Base-by-base conservation (phyloP, 306 rosid genomes). In the Oemleria cerasiformis region DNA sequence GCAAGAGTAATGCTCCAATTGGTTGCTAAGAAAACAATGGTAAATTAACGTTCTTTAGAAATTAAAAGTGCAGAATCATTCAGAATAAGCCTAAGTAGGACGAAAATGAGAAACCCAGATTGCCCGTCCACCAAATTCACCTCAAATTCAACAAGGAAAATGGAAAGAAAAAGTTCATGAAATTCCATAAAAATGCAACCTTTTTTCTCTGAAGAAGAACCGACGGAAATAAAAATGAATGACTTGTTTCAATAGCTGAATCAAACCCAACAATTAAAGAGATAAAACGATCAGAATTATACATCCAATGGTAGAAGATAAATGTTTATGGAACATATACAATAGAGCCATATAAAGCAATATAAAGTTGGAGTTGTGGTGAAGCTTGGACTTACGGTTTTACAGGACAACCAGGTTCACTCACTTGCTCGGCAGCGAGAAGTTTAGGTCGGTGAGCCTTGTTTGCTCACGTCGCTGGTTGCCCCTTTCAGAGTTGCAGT, bases 91-190 rank as follows among this genome's bases (percentile, higher is more conserved):
- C 19, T n/a, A 11, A 73, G 4, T 2, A 25, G 56, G 44, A 9
- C 43, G 12, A 3, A 38, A 42, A 38, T 5, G 20, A 15, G 38
- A 66, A n/a, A 74, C 43, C 72, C 59, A 30, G 48, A 60, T 7
- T 59, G 14, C 36, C 67, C 47, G 3, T 44, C 38, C 48, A 72
- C 21, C 57, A 57, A 45, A 5, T 56, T 75, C 69, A 47, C 40
- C 45, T 23, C 43, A 44, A n/a, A 63, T 45, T 55, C 44, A 63
- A 69, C 10, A 50, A 61, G 5, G 5, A 40, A 23, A 7, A 12
- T 70, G 64, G 36, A 30, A 51, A 47, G 39, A 60, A n/a, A 38
- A 72, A 14, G 16, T 62, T 11, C 2, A 17, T 43, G 14, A 57
- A 25, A 3, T 15, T 70, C 50, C 10, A 50, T n/a, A 5, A 72